These are phyloP conservation scores for Pichia sp. DNA, from an alignment of 1,139 yeast species.

Conservation along the genomic window DNA sequence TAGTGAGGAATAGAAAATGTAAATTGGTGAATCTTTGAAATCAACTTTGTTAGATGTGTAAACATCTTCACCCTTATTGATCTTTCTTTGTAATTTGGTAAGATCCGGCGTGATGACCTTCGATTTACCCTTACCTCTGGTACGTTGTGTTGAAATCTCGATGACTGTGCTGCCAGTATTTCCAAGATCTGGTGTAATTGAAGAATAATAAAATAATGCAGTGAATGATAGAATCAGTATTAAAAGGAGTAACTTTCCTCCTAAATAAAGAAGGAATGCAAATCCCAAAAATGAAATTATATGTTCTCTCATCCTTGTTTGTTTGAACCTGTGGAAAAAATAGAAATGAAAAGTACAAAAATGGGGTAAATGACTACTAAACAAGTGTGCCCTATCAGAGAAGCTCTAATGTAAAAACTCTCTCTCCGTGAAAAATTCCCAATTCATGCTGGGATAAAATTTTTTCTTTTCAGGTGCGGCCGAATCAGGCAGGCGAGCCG, in stretches of 20 bases:
- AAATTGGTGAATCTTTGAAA: conserved; percentile 46
- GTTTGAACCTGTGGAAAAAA: no score
- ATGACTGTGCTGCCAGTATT: neutral
- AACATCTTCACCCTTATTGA: conserved; percentile 13
- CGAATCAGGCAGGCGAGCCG: no score
- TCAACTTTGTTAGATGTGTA: conserved; percentile 37
- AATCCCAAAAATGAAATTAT: conserved; percentile 3
- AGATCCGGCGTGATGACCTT: conserved; percentile 12
- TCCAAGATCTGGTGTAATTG: neutral
- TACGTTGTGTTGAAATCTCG: neutral
- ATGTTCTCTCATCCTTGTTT: conserved; percentile 9
- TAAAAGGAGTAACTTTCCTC: conserved; percentile 10
- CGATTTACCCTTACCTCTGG: conserved; percentile 8
- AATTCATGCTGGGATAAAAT: no score
- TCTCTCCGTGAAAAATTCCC: no score
- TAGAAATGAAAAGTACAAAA: no score
- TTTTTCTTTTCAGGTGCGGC: no score
- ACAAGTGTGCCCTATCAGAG: no score
- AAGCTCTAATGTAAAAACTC: no score
- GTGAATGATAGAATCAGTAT: conserved; percentile 6
- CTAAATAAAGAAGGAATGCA: conserved; percentile 4
- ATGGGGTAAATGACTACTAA: no score
- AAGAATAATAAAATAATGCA: conserved; percentile 9
- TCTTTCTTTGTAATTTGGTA: conserved; percentile 9
- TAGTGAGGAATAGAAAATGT: conserved; percentile 77